phyloP scores from a whole-genome alignment of 192 early-diverging fungal genomes.

The Podila verticillata region DNA sequence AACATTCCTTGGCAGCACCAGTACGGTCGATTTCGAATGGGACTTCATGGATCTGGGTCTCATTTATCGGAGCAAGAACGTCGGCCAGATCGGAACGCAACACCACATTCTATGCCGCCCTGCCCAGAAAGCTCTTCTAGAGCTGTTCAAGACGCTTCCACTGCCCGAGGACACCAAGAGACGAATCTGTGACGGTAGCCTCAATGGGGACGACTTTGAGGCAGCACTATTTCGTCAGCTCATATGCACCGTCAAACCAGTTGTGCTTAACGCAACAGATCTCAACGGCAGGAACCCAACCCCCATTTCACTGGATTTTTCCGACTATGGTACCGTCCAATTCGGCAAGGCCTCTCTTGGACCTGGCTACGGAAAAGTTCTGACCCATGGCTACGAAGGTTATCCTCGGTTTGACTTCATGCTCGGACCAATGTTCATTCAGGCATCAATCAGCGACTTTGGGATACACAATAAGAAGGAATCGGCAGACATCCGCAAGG shows the following conservation, averaged over 20 bases:
- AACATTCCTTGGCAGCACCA: constrained; percentile 32
- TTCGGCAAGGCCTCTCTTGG: constrained; percentile 22
- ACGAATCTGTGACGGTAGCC: constrained; percentile 13
- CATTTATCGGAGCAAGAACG: constrained; percentile 37
- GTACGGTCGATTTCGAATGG: constrained; percentile 30
- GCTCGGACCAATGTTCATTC: constrained; percentile 43
- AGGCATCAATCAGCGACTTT: constrained; percentile 43
- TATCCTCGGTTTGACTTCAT: constrained; percentile 51
- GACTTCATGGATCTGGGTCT: constrained; percentile 40
- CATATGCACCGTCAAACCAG: constrained; percentile 12
- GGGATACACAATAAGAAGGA: constrained; percentile 23
- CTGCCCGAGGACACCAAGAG: constrained; percentile 23
- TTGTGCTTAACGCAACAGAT: constrained; percentile 29
- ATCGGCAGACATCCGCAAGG: constrained; percentile 26
- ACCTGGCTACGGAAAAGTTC: constrained; percentile 14
- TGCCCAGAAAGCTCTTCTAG: constrained; percentile 39
- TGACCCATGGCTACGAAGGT: constrained; percentile 26
- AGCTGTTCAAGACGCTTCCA: constrained; percentile 31
- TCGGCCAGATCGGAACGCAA: neutral
- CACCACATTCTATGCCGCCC: constrained; percentile 36
- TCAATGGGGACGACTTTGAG: constrained; percentile 37
- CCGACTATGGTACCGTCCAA: constrained; percentile 8
- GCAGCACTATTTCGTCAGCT: constrained; percentile 22
- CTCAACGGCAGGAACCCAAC: constrained; percentile 14
- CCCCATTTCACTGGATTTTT: constrained; percentile 10